phyloP scores from a whole-genome alignment of 306 rosid species.

The Begonia peltatifolia region DNA sequence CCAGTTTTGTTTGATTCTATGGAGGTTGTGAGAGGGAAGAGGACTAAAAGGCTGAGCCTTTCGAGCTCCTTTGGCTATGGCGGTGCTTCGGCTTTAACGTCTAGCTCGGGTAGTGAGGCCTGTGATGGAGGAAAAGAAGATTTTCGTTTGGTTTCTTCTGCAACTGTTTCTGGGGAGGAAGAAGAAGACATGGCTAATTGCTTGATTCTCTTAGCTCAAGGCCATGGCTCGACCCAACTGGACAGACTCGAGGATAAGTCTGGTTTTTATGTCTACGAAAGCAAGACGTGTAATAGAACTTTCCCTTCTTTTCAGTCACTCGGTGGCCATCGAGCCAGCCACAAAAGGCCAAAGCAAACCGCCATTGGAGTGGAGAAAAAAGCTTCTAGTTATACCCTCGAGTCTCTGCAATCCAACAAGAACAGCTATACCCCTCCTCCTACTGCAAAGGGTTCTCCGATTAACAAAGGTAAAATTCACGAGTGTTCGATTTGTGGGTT shows the following conservation, averaged over 20 bases:
- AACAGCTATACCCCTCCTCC: constrained; percentile 1
- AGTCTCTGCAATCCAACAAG: background rate
- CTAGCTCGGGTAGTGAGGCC: constrained; percentile 15
- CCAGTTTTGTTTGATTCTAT: too few relatives aligned
- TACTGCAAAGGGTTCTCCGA: constrained; percentile 12
- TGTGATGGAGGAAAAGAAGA: constrained; percentile 11
- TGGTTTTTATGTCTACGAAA: constrained; percentile 43
- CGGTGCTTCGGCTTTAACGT: too few relatives aligned
- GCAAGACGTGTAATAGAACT: constrained; percentile 79
- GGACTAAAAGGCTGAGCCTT: constrained; percentile 42
- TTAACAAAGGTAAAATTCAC: constrained; percentile 35
- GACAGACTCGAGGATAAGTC: constrained; percentile 1
- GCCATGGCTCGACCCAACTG: constrained; percentile 15
- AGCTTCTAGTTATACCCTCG: background rate
- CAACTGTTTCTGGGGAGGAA: constrained; percentile 13
- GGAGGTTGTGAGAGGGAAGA: constrained; percentile 31
- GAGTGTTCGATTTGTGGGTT: constrained; percentile 88
- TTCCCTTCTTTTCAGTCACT: constrained; percentile 93
- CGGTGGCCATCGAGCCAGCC: constrained; percentile 96
- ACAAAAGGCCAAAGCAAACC: constrained; percentile 40
- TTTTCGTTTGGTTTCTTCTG: constrained; percentile 24
- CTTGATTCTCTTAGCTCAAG: constrained; percentile 75
- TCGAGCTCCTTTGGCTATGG: too few relatives aligned
- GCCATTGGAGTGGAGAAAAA: constrained; percentile 4
- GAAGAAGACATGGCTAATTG: constrained; percentile 97